phyloP scores from a whole-genome alignment of 2,329 filamentous ascomycete genomes.

The Sphaerulina musiva region DNA sequence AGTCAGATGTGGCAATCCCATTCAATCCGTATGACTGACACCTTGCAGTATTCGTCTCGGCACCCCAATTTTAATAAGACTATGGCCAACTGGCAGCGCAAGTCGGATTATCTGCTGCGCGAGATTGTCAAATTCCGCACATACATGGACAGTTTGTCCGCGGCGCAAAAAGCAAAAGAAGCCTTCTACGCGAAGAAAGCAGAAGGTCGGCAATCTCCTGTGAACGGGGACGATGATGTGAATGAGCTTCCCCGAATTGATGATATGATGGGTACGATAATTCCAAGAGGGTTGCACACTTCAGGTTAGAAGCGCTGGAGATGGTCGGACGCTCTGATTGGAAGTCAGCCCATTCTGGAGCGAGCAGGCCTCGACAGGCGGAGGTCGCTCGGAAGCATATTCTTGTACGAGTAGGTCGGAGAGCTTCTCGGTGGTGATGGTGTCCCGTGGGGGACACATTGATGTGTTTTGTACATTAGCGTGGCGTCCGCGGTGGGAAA shows the following conservation, averaged over 20 bases:
- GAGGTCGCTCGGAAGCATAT: constrained; percentile 1
- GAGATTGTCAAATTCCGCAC: constrained; percentile 97
- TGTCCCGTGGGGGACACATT: neutral
- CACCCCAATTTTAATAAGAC: constrained; percentile 74
- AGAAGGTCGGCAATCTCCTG: constrained; percentile 17
- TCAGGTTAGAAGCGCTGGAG: constrained; percentile 17
- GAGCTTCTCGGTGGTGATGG: neutral
- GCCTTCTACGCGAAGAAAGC: constrained; percentile 48
- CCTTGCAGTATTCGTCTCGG: constrained; percentile 64
- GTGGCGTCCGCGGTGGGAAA: constrained; percentile 1
- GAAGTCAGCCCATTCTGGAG: neutral
- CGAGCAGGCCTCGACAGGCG: neutral
- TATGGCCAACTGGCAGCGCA: constrained; percentile 95
- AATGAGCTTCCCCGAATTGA: constrained; percentile 14
- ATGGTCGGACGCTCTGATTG: neutral
- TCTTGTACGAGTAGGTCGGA: constrained; percentile 4
- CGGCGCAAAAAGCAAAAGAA: constrained; percentile 62
- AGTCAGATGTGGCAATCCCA: constrained; percentile 29
- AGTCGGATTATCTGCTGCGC: constrained; percentile 80
- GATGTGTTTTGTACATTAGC: neutral
- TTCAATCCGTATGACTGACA: constrained; percentile 8
- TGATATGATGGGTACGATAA: constrained; percentile 7
- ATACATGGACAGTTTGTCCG: constrained; percentile 78
- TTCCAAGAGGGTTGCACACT: constrained; percentile 20
- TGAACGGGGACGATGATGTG: constrained; percentile 15